These are phyloP conservation scores for Nicotiana sylvestris DNA, from an alignment of 257 asterid species.

Conservation along the genomic window DNA sequence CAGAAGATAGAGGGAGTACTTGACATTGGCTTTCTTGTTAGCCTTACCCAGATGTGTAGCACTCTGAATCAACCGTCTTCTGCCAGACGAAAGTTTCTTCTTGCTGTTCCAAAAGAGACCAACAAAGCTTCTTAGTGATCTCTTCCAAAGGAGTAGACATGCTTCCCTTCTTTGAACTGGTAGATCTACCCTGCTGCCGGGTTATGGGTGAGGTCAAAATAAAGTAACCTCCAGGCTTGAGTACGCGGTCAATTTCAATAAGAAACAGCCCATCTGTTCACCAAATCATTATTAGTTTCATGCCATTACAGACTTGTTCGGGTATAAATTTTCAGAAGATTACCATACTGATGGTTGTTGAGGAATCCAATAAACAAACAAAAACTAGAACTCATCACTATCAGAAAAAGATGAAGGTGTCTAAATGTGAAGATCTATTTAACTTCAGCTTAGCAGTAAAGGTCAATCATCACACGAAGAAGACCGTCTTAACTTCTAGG, in stretches of 20 bases:
- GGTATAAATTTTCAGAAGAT: background rate
- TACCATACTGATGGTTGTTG: background rate
- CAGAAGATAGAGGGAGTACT: background rate
- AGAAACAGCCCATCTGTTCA: conserved; percentile 76
- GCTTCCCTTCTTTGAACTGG: conserved; percentile 43
- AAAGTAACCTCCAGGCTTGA: conserved; percentile 94
- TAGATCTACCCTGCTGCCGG: conserved; percentile 49
- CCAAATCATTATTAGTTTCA: conserved; percentile 25
- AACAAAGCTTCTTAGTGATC: conserved; percentile 59
- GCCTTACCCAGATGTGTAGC: conserved; percentile 71
- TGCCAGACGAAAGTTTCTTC: conserved; percentile 88
- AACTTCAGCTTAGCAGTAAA: background rate
- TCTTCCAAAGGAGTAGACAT: conserved; percentile 56
- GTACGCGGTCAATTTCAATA: conserved; percentile 87
- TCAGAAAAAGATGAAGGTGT: background rate
- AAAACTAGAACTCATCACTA: background rate
- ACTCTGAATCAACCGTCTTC: conserved; percentile 68
- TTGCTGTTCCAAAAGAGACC: conserved; percentile 71
- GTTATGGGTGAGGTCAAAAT: conserved; percentile 76
- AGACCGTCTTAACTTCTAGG: background rate
- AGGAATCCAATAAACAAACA: conserved; percentile 1
- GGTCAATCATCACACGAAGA: background rate
- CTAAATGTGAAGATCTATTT: background rate
- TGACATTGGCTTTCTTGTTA: conserved; percentile 5
- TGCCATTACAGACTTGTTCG: background rate